Evolutionary conservation across 768 basidiomycete genomes (phyloP), one percentile per base, ranked within the genome.

Genomic region (Lyophyllum atratum): DNA sequence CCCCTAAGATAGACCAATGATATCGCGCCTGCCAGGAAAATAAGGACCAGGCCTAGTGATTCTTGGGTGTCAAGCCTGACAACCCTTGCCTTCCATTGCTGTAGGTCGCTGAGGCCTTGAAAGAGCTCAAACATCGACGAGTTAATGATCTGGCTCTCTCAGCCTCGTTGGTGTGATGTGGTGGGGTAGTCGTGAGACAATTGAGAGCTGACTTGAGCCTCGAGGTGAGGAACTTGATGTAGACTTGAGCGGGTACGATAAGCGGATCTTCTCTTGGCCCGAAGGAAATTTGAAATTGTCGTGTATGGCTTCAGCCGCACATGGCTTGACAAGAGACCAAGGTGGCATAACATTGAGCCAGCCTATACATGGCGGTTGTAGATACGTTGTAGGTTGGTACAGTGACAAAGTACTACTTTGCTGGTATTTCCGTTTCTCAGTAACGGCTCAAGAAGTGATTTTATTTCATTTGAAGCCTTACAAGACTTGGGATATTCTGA

Each of bases 51-150:
- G 28, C 42, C 21, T 6, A 47, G 17, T 43, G 49, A 50, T 34
- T 39, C 48, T 34, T 24, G 22, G 10, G 8, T 24, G 22, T 17
- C 31, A 3, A 39, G 33, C 15, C 14, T 19, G 12, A 25, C 29
- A 40, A 39, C 33, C 34, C 39, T 40, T 22, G 19, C 19, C 17
- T 6, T 8, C 49, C 19, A 51, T 3, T 19, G 31, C 3, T 22
- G 29, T 5, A 26, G 40, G n/a, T n/a, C 22, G 31, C 29, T 22
- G 26, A 59, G 15, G 9, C 17, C 25, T 8, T 49, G 46, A 17
- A 25, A 17, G 7, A 48, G 51, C 42, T 11, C 45, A n/a, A 29
- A 54, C 59, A 59, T 59, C 19, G 19, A 34, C 15, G 24, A 29
- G 2, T 8, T 9, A 24, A 1, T 47, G 26, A 37, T 37, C 8